phyloP scores from a whole-genome alignment of 352 stramenopile genomes.

The Phytopythium chamaehyphon region DNA sequence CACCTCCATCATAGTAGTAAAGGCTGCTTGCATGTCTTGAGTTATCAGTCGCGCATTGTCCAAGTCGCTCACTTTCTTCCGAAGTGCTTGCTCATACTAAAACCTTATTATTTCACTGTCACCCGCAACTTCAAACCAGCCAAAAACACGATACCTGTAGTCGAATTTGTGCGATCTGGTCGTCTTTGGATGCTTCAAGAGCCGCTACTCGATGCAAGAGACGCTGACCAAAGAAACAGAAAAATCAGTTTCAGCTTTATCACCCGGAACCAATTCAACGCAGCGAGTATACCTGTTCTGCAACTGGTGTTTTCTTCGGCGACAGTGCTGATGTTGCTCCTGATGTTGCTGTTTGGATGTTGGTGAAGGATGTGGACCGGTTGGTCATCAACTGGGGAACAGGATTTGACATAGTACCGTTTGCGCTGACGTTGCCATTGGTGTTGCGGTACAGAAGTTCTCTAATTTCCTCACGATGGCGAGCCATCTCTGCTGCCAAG shows the following conservation, averaged over 20 bases:
- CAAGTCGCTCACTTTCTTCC: constrained; percentile 45
- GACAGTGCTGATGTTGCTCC: neutral
- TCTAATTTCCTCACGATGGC: constrained; percentile 53
- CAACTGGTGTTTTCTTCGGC: neutral
- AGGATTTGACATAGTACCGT: constrained; percentile 1
- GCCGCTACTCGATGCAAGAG: constrained; percentile 41
- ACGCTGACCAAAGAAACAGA: constrained; percentile 17
- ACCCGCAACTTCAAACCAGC: no score
- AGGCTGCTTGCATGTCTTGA: constrained; percentile 30
- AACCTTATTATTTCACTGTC: neutral
- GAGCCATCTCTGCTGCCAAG: constrained; percentile 33
- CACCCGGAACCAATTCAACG: neutral
- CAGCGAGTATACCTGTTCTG: neutral
- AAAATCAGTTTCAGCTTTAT: neutral
- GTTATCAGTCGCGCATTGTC: constrained; percentile 26
- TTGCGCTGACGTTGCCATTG: constrained; percentile 13
- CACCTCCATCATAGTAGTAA: constrained; percentile 44
- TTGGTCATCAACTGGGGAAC: constrained; percentile 4
- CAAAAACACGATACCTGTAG: no score
- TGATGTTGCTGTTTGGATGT: constrained; percentile 5
- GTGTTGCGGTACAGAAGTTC: constrained; percentile 42
- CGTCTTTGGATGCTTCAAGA: constrained; percentile 61
- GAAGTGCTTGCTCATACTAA: constrained; percentile 63
- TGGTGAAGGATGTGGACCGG: constrained; percentile 13
- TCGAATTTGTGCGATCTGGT: constrained; percentile 67